Percentiles rank a stretch among this genome's conserved stretches.
Conservation (phyloP, 148 eudicot species). For the Fagopyrum homotropicum region DNA sequence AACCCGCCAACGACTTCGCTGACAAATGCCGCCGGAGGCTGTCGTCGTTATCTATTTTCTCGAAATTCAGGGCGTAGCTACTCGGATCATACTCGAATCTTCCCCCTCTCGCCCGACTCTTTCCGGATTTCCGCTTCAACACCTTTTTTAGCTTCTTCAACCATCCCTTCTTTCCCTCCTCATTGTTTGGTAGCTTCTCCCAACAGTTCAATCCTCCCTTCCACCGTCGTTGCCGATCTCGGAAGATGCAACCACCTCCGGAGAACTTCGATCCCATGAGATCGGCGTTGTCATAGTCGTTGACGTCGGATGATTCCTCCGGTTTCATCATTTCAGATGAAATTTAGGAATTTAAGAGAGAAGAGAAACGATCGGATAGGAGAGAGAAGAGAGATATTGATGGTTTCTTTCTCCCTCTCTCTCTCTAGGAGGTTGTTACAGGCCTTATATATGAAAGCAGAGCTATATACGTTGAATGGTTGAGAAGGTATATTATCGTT, state of each 20-base stretch:
- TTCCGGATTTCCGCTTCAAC: neutral
- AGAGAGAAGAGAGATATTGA: neutral
- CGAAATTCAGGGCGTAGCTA: constrained; percentile 4
- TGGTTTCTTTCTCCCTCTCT: neutral
- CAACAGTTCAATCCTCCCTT: neutral
- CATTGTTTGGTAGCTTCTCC: neutral
- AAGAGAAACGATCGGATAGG: neutral
- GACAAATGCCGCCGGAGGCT: neutral
- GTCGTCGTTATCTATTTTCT: neutral
- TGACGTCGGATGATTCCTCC: neutral
- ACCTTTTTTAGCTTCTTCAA: neutral
- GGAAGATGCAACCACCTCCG: neutral
- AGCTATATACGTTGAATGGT: neutral
- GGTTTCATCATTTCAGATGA: neutral
- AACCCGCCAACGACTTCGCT: neutral
- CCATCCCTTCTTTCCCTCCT: neutral
- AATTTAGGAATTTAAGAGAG: neutral
- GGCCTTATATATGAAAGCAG: neutral
- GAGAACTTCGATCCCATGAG: neutral
- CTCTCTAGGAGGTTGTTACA: neutral
- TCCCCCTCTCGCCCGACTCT: neutral
- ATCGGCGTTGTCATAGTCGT: neutral
- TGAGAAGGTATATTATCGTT: neutral
- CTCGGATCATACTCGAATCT: constrained; percentile 1
- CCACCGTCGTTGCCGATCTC: neutral